Conservation (phyloP, 768 basidiomycete genomes). For the Leccinum imitatum region DNA sequence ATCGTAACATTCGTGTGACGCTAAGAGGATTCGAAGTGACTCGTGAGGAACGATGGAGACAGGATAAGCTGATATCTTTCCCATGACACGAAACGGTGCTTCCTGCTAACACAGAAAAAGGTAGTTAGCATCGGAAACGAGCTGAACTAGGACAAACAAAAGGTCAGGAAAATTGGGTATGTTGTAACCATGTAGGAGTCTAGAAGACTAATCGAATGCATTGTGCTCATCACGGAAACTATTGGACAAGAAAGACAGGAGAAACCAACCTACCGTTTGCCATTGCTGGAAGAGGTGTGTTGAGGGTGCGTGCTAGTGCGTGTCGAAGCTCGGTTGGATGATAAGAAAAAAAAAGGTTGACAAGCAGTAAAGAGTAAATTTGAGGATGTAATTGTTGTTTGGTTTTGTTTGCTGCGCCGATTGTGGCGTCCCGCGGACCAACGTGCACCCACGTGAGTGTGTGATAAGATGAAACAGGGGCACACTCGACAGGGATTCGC, state of each 20-base stretch:
- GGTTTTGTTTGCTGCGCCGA: conserved; percentile 9
- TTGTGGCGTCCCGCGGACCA: conserved; percentile 3
- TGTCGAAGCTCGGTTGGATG: neutral
- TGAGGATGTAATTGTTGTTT: conserved; percentile 11
- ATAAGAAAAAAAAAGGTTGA: neutral
- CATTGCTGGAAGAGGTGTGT: neutral
- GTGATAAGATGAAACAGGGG: conserved; percentile 8
- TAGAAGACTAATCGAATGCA: conserved; percentile 94
- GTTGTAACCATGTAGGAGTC: conserved; percentile 74
- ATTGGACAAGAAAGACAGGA: neutral
- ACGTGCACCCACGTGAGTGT: neutral
- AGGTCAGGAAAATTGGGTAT: conserved; percentile 22
- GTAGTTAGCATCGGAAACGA: conserved; percentile 12
- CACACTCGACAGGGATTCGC: neutral
- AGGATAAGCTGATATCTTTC: conserved; percentile 2
- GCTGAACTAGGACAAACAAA: conserved; percentile 1
- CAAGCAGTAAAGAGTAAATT: neutral
- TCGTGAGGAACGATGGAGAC: neutral
- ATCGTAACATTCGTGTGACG: conserved; percentile 1
- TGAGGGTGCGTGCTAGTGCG: neutral
- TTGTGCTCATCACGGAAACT: conserved; percentile 51
- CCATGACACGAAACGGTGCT: neutral
- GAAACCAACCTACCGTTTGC: conserved; percentile 14
- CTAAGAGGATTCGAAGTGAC: neutral
- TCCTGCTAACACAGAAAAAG: conserved; percentile 6